Evolutionary conservation across 495 filamentous ascomycete genomes (phyloP).

Genomic region (Podospora pseudopauciseta): DNA sequence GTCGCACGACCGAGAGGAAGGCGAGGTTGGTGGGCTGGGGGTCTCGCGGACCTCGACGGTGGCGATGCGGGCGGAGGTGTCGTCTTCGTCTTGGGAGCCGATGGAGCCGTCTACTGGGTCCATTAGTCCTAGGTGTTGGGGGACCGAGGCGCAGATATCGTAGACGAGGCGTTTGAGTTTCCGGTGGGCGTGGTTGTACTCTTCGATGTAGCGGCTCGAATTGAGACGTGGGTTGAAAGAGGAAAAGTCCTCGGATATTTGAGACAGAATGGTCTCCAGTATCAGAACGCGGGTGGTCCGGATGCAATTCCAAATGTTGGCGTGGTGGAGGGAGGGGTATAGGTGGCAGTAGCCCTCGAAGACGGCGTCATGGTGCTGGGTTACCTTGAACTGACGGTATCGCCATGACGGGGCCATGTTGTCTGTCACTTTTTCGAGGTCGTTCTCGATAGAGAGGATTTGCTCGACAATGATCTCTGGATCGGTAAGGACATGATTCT

Average conservation of each 20-base stretch:
- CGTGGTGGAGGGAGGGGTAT: slow-evolving; percentile 51
- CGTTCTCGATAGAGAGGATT: slow-evolving; percentile 49
- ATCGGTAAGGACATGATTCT: slow-evolving; percentile 35
- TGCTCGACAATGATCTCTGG: slow-evolving; percentile 43
- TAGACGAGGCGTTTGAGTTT: slow-evolving; percentile 36
- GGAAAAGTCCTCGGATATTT: slow-evolving; percentile 28
- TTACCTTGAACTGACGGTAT: slow-evolving; percentile 33
- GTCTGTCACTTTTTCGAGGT: slow-evolving; percentile 45
- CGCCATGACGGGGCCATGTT: slow-evolving; percentile 39
- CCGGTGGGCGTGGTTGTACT: slow-evolving; percentile 28
- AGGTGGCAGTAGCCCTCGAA: slow-evolving; percentile 52
- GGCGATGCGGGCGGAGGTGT: slow-evolving; percentile 26
- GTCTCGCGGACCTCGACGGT: slow-evolving; percentile 33
- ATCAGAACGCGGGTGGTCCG: slow-evolving; percentile 55
- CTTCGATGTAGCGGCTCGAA: slow-evolving; percentile 22
- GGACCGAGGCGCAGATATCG: slow-evolving; percentile 47
- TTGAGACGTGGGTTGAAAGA: slow-evolving; percentile 12
- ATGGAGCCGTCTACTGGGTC: slow-evolving; percentile 27
- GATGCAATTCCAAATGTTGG: slow-evolving; percentile 55
- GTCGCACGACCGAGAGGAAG: slow-evolving; percentile 23
- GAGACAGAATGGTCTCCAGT: slow-evolving; percentile 49
- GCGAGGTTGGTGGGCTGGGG: slow-evolving; percentile 30
- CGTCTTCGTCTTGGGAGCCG: slow-evolving; percentile 9
- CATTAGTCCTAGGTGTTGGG: slow-evolving; percentile 42
- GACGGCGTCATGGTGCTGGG: slow-evolving; percentile 37